Percentiles rank a stretch among this genome's conserved stretches.
phyloP scores from a whole-genome alignment of 306 rosid genomes.

The Acacia confusa region DNA sequence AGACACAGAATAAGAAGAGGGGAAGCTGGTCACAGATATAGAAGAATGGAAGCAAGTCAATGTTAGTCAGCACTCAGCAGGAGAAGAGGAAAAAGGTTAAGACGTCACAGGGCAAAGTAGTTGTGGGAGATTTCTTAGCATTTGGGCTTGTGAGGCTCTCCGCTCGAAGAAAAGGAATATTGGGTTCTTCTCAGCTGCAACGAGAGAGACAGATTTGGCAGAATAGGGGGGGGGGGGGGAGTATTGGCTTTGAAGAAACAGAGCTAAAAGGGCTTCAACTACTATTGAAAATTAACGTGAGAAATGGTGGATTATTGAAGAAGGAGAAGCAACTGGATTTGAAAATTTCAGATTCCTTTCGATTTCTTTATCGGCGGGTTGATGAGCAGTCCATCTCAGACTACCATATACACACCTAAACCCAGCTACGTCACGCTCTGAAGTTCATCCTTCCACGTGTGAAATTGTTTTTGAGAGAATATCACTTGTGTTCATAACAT shows the following conservation, averaged over 20 bases:
- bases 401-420: conserved; percentile 35
- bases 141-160: conserved; percentile 14
- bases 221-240: neutral
- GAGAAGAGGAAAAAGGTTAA: conserved; percentile 33
- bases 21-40: neutral
- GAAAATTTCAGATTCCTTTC: neutral
- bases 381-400: conserved; percentile 37
- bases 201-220: conserved; percentile 33
- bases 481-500: too few relatives aligned
- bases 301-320: conserved; percentile 4
- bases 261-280: neutral
- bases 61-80: conserved; percentile 33
- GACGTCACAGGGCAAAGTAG: conserved; percentile 41
- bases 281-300: neutral
- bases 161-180: conserved; percentile 18
- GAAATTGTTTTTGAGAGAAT: neutral
- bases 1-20: neutral
- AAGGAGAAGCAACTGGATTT: conserved; percentile 21
- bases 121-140: conserved; percentile 45
- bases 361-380: conserved; percentile 20
- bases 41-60: conserved; percentile 26
- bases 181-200: conserved; percentile 30
- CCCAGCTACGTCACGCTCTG: conserved; percentile 18
- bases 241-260: conserved; percentile 21
- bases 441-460: neutral